phyloP scores from a whole-genome alignment of 768 basidiomycete species.

The Kwoniella newhampshirensis region DNA sequence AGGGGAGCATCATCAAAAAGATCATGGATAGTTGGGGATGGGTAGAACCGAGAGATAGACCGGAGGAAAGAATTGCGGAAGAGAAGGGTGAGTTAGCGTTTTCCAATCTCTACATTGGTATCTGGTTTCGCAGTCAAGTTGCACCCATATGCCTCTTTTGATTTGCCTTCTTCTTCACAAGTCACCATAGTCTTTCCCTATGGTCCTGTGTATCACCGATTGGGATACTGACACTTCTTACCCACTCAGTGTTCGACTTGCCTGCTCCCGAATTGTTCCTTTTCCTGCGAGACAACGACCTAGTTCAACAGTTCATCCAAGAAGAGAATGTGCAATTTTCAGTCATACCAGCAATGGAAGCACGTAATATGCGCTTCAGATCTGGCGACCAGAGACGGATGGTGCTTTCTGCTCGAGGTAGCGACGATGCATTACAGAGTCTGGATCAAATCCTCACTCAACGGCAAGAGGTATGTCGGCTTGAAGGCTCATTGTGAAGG shows the following conservation, averaged over 20 bases:
- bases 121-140: no score
- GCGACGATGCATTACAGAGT: background rate
- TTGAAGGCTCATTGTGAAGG: background rate
- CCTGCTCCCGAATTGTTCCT: slow-evolving; percentile 20
- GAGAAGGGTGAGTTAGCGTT: background rate
- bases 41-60: slow-evolving; percentile 12
- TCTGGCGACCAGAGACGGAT: slow-evolving; percentile 9
- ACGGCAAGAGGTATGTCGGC: slow-evolving; percentile 1
- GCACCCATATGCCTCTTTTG: no score
- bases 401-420: slow-evolving; percentile 10
- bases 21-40: slow-evolving; percentile 17
- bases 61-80: background rate
- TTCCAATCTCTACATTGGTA: no score
- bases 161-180: no score
- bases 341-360: slow-evolving; percentile 8
- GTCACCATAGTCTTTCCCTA: no score
- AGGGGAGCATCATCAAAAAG: slow-evolving; percentile 6
- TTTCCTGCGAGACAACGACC: slow-evolving; percentile 14
- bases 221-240: background rate
- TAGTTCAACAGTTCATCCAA: slow-evolving; percentile 6
- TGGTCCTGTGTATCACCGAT: no score
- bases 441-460: slow-evolving; percentile 1
- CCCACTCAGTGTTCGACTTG: slow-evolving; percentile 15
- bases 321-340: slow-evolving; percentile 4
- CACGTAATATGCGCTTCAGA: background rate